phyloP scores from a whole-genome alignment of 768 basidiomycete genomes.

The Macrolepiota dolichaula region DNA sequence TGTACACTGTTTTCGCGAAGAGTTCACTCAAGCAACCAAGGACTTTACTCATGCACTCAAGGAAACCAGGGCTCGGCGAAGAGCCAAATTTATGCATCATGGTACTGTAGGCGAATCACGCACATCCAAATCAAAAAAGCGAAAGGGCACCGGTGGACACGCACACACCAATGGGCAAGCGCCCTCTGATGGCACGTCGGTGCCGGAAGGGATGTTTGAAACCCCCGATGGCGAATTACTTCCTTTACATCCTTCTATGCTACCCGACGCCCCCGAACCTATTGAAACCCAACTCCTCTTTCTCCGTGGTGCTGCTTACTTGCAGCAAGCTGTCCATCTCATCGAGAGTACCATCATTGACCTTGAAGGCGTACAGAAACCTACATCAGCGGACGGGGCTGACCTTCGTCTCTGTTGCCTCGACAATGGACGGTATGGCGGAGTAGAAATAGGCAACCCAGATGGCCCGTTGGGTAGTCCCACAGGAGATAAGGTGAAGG shows the following conservation, averaged over 20 bases:
- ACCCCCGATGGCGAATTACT: constrained; percentile 50
- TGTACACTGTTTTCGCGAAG: constrained; percentile 85
- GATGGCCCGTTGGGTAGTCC: constrained; percentile 69
- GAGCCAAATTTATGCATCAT: constrained; percentile 55
- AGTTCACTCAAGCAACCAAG: constrained; percentile 67
- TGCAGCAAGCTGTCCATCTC: constrained; percentile 73
- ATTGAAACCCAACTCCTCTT: constrained; percentile 85
- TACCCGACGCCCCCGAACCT: constrained; percentile 80
- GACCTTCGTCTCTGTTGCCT: constrained; percentile 79
- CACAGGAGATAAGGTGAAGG: constrained; percentile 55
- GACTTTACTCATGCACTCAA: constrained; percentile 82
- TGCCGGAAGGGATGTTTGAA: constrained; percentile 41
- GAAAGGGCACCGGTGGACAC: constrained; percentile 40
- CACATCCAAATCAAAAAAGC: constrained; percentile 37
- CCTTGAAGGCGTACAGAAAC: constrained; percentile 67
- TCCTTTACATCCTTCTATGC: constrained; percentile 66
- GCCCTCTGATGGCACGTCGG: constrained; percentile 63
- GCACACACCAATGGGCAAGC: constrained; percentile 59
- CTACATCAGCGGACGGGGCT: constrained; percentile 57
- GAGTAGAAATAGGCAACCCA: constrained; percentile 78
- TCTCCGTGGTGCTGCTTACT: constrained; percentile 77
- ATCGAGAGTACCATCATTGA: constrained; percentile 71
- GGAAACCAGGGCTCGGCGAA: constrained; percentile 71
- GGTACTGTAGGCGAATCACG: constrained; percentile 32
- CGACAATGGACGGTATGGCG: constrained; percentile 75